Evolutionary conservation across 176 grass and related monocot species (phyloP).

Genomic region (Avena insularis): DNA sequence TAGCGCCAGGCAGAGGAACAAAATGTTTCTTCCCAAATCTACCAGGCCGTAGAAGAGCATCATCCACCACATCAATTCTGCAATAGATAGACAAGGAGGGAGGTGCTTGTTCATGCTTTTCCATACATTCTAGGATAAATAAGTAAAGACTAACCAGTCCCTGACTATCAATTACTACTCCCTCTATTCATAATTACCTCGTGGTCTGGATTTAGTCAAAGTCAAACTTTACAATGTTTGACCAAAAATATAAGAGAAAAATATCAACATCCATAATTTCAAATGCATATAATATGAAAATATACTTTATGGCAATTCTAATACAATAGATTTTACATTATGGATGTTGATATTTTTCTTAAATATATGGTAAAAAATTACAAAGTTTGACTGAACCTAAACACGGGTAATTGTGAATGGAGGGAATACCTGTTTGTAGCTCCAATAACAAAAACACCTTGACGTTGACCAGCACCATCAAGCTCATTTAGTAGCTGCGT

Average conservation of each 20-base stretch:
- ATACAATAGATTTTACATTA: too few relatives aligned
- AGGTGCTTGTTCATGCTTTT: background rate
- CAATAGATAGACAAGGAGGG: conserved; percentile 16
- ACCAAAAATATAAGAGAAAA: too few relatives aligned
- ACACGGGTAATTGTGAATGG: too few relatives aligned
- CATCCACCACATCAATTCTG: conserved; percentile 88
- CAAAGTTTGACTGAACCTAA: too few relatives aligned
- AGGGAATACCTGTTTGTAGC: conserved; percentile 75
- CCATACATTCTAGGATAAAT: background rate
- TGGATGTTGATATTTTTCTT: too few relatives aligned
- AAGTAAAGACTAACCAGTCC: background rate
- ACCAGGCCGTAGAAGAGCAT: conserved; percentile 73
- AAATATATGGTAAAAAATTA: too few relatives aligned
- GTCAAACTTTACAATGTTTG: too few relatives aligned
- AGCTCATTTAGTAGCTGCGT: conserved; percentile 78
- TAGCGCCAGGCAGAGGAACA: conserved; percentile 72
- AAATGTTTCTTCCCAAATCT: conserved; percentile 79
- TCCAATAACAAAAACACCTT: conserved; percentile 85
- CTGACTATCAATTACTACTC: conserved; percentile 24
- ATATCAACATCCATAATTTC: too few relatives aligned
- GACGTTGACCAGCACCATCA: conserved; percentile 75
- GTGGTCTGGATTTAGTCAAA: too few relatives aligned
- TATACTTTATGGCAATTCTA: too few relatives aligned
- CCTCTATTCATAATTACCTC: too few relatives aligned
- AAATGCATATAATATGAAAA: too few relatives aligned